phyloP scores from a whole-genome alignment of 2,329 filamentous ascomycete species.

The Apiospora phragmitis region DNA sequence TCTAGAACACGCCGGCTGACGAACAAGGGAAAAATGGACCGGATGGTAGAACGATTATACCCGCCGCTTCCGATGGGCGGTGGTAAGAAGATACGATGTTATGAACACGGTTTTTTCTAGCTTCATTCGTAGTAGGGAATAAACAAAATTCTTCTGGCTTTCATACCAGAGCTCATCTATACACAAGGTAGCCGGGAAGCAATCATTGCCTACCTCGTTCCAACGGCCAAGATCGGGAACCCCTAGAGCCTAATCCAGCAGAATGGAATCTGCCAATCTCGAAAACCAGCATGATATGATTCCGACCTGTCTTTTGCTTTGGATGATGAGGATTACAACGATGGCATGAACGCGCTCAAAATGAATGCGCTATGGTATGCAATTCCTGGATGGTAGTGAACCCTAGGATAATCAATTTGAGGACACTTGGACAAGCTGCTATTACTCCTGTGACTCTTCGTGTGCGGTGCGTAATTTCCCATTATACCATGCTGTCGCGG shows the following conservation, averaged over 20 bases:
- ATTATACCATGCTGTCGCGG: no score
- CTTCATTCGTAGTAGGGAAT: neutral
- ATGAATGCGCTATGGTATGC: no score
- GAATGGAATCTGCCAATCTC: neutral
- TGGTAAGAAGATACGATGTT: slow-evolving; percentile 2
- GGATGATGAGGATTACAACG: no score
- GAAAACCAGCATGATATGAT: neutral
- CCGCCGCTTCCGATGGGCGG: neutral
- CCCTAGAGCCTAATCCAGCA: neutral
- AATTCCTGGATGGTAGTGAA: no score
- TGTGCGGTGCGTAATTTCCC: no score
- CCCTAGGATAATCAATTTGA: no score
- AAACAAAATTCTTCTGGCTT: slow-evolving; percentile 4
- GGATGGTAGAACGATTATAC: neutral
- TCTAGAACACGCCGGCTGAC: neutral
- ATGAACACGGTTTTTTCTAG: slow-evolving; percentile 3
- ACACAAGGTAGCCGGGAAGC: neutral
- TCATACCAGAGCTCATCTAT: neutral
- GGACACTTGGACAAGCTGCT: no score
- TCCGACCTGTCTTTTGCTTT: no score
- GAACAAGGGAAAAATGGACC: neutral
- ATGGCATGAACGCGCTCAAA: no score
- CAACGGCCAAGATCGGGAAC: neutral
- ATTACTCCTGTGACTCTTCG: no score
- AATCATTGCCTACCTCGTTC: neutral